Base-by-base conservation (phyloP, 805 yeast genomes). In the Candida maltosa region DNA sequence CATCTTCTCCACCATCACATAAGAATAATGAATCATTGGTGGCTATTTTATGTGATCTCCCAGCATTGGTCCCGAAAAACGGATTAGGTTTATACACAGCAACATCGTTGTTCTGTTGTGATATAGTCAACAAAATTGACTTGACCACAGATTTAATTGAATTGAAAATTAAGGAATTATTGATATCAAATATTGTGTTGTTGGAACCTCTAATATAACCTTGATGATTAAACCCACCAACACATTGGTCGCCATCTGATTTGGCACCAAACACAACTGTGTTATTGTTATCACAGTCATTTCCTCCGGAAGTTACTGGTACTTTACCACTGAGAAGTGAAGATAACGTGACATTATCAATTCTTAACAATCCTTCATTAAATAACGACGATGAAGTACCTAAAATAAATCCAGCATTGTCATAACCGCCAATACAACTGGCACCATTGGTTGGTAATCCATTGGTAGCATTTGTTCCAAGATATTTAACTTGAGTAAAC, bases 341-440 rank as follows among this genome's bases (percentile, higher is more conserved):
- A n/a, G n/a, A n/a, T 54, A n/a, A n/a, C n/a, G n/a, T n/a, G n/a
- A n/a, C n/a, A n/a, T n/a, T n/a, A 53, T 82, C 78, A 38, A 83
- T 56, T 45, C 73, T 70, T 30, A 82, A 57, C 14, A 85, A 51
- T 34, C 81, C 65, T 53, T 77, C 78, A 52, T 84, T 87, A 66
- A 87, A 87, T 32, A 87, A 60, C 1, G 91, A 70, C 2, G 95
- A 83, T 2, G 95, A 85, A 5, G 95, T 80, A 25, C 94, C 96
- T 61, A 86, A 65, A 21, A 85, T 62, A 51, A 77, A 88, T 5
- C 95, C 94, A 6, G 85, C 80, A 48, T 86, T 86, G 57, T 88
- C 96, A 40, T 73, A 80, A 2, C 91, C 89, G 2, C 63, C 73
- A 39, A 75, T 60, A 60, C 96, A 88, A 4, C 45, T 46, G 10